Percentiles rank a stretch among this genome's conserved stretches.
Evolutionary conservation across 2,329 filamentous ascomycete genomes (phyloP).

Genomic region (Aureobasidium sp.): DNA sequence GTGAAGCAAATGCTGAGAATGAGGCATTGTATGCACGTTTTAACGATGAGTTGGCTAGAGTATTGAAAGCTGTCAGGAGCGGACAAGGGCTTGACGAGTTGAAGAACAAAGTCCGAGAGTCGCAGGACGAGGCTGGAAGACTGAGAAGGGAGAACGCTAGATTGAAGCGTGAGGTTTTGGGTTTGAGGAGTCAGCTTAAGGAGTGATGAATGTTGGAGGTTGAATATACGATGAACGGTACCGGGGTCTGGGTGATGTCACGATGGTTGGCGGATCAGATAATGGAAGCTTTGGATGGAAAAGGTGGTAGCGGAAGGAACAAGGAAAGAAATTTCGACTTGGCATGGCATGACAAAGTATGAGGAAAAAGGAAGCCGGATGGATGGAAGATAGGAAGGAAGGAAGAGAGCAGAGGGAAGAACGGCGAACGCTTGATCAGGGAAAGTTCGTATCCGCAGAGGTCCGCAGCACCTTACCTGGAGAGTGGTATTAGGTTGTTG

Average conservation of each 20-base stretch:
- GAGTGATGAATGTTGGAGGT: constrained; percentile 20
- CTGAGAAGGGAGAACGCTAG: constrained; percentile 80
- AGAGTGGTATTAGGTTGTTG: not conserved
- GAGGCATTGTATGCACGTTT: constrained; percentile 87
- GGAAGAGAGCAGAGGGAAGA: not conserved
- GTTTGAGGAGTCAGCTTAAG: constrained; percentile 44
- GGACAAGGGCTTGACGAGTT: constrained; percentile 75
- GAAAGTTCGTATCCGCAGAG: not conserved
- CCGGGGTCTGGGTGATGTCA: not conserved
- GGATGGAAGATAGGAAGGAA: not conserved
- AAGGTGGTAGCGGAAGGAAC: not conserved
- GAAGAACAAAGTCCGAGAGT: constrained; percentile 60
- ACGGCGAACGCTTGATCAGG: not conserved
- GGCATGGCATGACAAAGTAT: not conserved
- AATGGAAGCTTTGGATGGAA: not conserved
- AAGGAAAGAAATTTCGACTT: not conserved
- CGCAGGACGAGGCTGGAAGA: constrained; percentile 66
- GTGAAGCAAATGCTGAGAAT: constrained; percentile 81
- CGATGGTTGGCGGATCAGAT: not conserved
- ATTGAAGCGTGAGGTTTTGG: constrained; percentile 73
- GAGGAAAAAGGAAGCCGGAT: not conserved
- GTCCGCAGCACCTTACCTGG: not conserved
- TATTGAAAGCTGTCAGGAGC: constrained; percentile 65
- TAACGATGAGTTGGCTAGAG: constrained; percentile 80
- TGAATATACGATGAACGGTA: not conserved